phyloP scores from a whole-genome alignment of 306 rosid genomes.

The Crataegus laevigata region DNA sequence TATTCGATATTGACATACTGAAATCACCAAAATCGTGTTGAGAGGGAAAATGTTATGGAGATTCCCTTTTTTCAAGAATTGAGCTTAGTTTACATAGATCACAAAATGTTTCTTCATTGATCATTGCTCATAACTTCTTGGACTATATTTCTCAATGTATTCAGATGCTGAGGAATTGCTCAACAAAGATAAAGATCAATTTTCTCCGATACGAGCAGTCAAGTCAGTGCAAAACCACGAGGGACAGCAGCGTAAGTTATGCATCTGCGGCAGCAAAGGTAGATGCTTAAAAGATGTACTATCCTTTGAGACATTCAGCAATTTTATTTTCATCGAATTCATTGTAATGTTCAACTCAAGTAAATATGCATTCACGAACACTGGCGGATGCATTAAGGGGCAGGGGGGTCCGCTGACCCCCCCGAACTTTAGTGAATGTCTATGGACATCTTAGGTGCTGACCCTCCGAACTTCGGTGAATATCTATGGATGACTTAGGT shows the following conservation, averaged over 20 bases:
- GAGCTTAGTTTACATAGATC: neutral
- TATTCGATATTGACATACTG: neutral
- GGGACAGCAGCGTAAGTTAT: conserved; percentile 96
- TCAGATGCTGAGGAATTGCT: conserved; percentile 78
- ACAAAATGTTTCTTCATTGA: neutral
- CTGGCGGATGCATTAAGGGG: too few species aligned
- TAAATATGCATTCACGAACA: neutral
- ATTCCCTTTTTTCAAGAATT: neutral
- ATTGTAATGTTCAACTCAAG: conserved; percentile 12
- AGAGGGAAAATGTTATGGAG: neutral
- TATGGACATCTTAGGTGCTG: too few species aligned
- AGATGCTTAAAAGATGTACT: conserved; percentile 38
- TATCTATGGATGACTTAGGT: too few species aligned
- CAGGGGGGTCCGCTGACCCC: too few species aligned
- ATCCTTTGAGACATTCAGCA: conserved; percentile 9
- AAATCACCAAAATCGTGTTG: neutral
- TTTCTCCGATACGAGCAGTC: conserved; percentile 94
- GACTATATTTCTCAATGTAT: neutral
- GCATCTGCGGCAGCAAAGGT: conserved; percentile 93
- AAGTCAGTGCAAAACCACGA: conserved; percentile 63
- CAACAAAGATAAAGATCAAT: conserved; percentile 57
- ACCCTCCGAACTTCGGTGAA: too few species aligned
- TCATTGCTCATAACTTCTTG: neutral
- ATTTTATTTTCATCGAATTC: conserved; percentile 20
- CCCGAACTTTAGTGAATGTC: too few species aligned